phyloP scores from a whole-genome alignment of 1,139 yeast species.

The Candida pseudoviswanathii region DNA sequence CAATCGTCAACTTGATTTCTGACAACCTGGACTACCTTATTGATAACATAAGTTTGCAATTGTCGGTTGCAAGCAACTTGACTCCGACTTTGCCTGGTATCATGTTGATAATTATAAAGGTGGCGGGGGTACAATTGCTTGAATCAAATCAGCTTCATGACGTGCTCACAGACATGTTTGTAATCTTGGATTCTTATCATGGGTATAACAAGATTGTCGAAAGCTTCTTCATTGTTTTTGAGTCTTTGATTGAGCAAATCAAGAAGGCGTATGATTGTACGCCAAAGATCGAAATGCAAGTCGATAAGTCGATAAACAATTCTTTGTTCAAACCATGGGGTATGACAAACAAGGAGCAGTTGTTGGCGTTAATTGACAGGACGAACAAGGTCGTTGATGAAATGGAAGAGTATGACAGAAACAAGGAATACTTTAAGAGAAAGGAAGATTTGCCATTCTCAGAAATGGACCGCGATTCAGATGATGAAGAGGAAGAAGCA shows the following conservation, averaged over 20 bases:
- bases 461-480: constrained; percentile 35
- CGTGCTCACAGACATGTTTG: constrained; percentile 71
- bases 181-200: constrained; percentile 78
- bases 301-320: constrained; percentile 10
- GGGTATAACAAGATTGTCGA: constrained; percentile 74
- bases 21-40: constrained; percentile 80
- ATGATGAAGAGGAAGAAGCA: constrained; percentile 40
- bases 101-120: constrained; percentile 61
- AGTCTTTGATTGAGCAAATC: constrained; percentile 61
- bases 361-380: constrained; percentile 42
- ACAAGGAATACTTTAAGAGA: constrained; percentile 36
- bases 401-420: constrained; percentile 28
- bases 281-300: constrained; percentile 6
- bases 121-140: constrained; percentile 69
- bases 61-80: constrained; percentile 63
- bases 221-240: constrained; percentile 74
- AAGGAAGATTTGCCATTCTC: constrained; percentile 38
- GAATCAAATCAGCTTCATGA: constrained; percentile 63
- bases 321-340: constrained; percentile 59
- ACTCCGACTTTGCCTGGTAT: constrained; percentile 77
- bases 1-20: constrained; percentile 55
- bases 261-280: constrained; percentile 35
- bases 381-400: constrained; percentile 29
- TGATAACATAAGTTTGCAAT: constrained; percentile 69
- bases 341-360: constrained; percentile 38